A percentile compares a stretch with the other conserved stretches of the same genome.
These are phyloP conservation scores for Sclerotinia borealis DNA, from an alignment of 2,329 filamentous ascomycete genomes.

Conservation along the genomic window DNA sequence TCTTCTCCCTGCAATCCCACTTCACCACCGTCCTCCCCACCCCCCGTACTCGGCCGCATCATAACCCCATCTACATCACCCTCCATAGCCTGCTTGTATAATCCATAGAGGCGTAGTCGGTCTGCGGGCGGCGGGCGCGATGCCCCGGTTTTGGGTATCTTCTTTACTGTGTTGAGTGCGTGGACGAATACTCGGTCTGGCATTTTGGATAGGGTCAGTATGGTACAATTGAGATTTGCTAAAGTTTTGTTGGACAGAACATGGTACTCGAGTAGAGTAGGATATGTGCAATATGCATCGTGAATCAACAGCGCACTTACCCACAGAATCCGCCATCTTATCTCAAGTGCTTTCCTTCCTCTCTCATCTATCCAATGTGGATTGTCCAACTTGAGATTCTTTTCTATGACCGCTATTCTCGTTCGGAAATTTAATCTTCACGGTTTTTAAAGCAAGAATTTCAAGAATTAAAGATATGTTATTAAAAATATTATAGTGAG, in stretches of 20 bases:
- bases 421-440: background rate
- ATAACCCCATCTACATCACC: slow-evolving; percentile 93
- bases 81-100: slow-evolving; percentile 99
- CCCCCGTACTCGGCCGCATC: slow-evolving; percentile 65
- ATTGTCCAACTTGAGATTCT: background rate
- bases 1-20: slow-evolving; percentile 32
- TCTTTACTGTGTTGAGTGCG: slow-evolving; percentile 97
- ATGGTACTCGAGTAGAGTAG: background rate
- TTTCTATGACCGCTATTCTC: background rate
- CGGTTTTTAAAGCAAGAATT: background rate
- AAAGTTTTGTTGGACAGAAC: background rate
- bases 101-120: slow-evolving; percentile 86
- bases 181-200: slow-evolving; percentile 97
- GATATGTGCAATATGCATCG: background rate
- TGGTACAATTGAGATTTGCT: background rate
- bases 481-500: background rate
- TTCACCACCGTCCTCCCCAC: slow-evolving; percentile 48
- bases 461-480: background rate
- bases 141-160: slow-evolving; percentile 89
- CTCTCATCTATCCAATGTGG: slow-evolving; percentile 6
- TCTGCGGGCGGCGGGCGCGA: slow-evolving; percentile 80
- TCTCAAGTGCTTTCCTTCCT: slow-evolving; percentile 11
- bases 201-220: background rate
- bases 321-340: slow-evolving; percentile 49
- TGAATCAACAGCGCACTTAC: slow-evolving; percentile 31